These are phyloP conservation scores for Xylariales sp. DNA, from an alignment of 2,329 filamentous ascomycete species.

Conservation along the genomic window DNA sequence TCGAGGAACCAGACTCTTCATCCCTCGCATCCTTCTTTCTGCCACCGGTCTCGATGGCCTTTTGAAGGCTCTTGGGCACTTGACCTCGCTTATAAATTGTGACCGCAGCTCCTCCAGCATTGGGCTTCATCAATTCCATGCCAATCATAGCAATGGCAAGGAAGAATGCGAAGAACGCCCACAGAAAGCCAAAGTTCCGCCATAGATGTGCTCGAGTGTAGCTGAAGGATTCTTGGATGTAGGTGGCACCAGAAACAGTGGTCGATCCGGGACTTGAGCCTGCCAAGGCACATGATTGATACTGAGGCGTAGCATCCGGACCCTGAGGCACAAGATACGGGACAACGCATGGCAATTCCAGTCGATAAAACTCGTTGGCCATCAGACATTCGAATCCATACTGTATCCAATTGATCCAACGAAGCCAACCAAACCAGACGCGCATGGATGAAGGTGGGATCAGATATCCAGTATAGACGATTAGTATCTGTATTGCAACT, in stretches of 20 bases:
- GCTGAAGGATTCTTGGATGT: slow-evolving; percentile 52
- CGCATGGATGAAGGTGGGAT: slow-evolving; percentile 51
- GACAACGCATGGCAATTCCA: slow-evolving; percentile 49
- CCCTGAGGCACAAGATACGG: slow-evolving; percentile 51
- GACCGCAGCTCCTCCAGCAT: slow-evolving; percentile 53
- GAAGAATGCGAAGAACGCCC: slow-evolving; percentile 45
- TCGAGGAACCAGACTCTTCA: slow-evolving; percentile 48
- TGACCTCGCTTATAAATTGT: slow-evolving; percentile 61
- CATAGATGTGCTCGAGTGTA: slow-evolving; percentile 56
- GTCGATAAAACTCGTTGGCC: slow-evolving; percentile 55
- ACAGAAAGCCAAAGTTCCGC: slow-evolving; percentile 52
- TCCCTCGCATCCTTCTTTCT: slow-evolving; percentile 38
- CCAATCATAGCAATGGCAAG: slow-evolving; percentile 34
- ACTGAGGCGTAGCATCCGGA: slow-evolving; percentile 38
- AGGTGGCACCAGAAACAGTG: slow-evolving; percentile 71
- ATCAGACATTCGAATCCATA: slow-evolving; percentile 61
- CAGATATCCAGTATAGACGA: slow-evolving; percentile 32
- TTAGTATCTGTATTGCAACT: slow-evolving; percentile 20
- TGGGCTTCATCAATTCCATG: slow-evolving; percentile 50
- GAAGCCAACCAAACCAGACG: slow-evolving; percentile 50
- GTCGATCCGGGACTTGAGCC: slow-evolving; percentile 49
- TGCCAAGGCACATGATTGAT: slow-evolving; percentile 56
- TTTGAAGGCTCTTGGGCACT: slow-evolving; percentile 52
- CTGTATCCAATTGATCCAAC: slow-evolving; percentile 57
- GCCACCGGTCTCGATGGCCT: slow-evolving; percentile 50